Percentiles rank a stretch among this genome's conserved stretches.
Evolutionary conservation across 139 green algal species (phyloP).

Genomic region (Coelastrella sp.): DNA sequence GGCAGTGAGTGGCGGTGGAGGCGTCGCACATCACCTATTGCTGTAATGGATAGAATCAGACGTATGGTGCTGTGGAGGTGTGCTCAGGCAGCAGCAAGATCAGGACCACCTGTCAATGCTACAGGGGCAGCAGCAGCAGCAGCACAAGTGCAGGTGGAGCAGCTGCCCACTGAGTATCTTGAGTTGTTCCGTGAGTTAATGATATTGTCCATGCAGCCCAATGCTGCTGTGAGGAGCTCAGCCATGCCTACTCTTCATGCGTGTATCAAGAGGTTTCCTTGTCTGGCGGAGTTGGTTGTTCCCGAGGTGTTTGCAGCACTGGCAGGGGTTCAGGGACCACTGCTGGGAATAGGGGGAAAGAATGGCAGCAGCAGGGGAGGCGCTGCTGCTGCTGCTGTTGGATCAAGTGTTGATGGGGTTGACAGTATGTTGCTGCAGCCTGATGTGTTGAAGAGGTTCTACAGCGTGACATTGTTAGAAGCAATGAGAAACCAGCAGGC

Average conservation of each 20-base stretch:
- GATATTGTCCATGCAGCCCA: constrained; percentile 53
- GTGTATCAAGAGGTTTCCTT: constrained; percentile 72
- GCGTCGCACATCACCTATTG: constrained; percentile 38
- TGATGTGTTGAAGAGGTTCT: constrained; percentile 49
- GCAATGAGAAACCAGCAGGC: constrained; percentile 27
- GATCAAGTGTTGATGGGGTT: background rate
- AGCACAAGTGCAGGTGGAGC: constrained; percentile 10
- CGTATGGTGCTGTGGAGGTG: constrained; percentile 63
- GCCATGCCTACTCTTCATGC: constrained; percentile 53
- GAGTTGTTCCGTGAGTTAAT: constrained; percentile 47
- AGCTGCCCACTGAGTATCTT: constrained; percentile 60
- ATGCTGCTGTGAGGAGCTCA: constrained; percentile 45
- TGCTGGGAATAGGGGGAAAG: background rate
- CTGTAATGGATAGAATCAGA: constrained; percentile 46
- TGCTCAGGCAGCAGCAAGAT: constrained; percentile 55
- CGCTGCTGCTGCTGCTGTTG: too few relatives aligned
- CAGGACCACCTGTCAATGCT: constrained; percentile 50
- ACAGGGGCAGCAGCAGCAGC: background rate
- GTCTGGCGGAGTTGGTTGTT: constrained; percentile 54
- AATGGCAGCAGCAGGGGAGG: background rate
- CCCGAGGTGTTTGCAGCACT: constrained; percentile 61
- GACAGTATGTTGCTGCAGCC: constrained; percentile 33
- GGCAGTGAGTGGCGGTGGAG: constrained; percentile 56
- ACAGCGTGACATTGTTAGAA: constrained; percentile 5
- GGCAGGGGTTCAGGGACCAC: constrained; percentile 55